Base-by-base conservation (phyloP, 805 yeast genomes). In the Saturnispora diversa region DNA sequence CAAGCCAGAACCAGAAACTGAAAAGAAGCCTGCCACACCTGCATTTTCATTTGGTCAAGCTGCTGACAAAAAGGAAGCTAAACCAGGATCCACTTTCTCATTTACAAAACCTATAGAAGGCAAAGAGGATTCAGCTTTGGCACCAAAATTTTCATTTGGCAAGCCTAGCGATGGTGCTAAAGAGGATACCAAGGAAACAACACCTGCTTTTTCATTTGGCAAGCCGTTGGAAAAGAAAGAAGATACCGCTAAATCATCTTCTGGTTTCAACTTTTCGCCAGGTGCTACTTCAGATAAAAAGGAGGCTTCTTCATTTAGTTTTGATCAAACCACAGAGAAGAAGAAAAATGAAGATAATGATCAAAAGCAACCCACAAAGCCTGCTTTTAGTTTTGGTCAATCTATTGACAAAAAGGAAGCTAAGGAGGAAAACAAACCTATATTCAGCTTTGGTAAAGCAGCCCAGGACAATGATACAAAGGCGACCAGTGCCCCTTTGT, bases 371-470 rank as follows among this genome's bases (percentile, higher is more conserved):
- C n/a, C n/a, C n/a, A n/a, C n/a, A n/a, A 43, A 43, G 19, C 37
- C 48, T 4, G 40, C 41, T 15, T 45, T 49, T 29, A 36, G 40
- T 9, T 39, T 44, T 27, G 46, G 44, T 19, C 35, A 46, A 17
- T n/a, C 40, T 11, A 15, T 16, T 13, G 24, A 10, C 15, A 15
- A 34, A 17, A n/a, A n/a, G 15, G 23, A 13, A 24, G 4, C 29
- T 5, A 3, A n/a, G n/a, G n/a, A n/a, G n/a, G n/a, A n/a, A n/a
- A n/a, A n/a, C n/a, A n/a, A n/a, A n/a, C n/a, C n/a, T n/a, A n/a
- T n/a, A n/a, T n/a, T n/a, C n/a, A n/a, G n/a, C n/a, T n/a, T n/a
- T n/a, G n/a, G n/a, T n/a, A n/a, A n/a, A n/a, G n/a, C n/a, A n/a
- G n/a, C n/a, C n/a, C n/a, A n/a, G n/a, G n/a, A n/a, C n/a, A n/a